Evolutionary conservation across 2,329 filamentous ascomycete species (phyloP), one percentile per base, ranked within the genome.

Genomic region (Sporothrix phasma): DNA sequence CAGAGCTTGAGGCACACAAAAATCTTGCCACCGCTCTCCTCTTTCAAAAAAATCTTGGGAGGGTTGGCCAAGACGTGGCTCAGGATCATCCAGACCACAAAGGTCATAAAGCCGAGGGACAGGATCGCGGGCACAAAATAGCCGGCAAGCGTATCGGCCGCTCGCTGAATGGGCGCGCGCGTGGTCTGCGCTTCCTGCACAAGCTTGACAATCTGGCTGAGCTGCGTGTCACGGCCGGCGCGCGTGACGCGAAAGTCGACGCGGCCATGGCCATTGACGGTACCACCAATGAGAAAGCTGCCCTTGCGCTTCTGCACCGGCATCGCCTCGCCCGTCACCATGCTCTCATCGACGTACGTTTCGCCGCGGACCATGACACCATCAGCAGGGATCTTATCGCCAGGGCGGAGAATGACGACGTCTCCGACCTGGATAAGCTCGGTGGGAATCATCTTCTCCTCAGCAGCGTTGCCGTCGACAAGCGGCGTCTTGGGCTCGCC

Each of bases 1-100:
- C 94, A 97, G 17, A 99, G 86, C 78, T 97, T 95, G 68, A 97
- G 80, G 73, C 94, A 99, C 2, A 97, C 90, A 90, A 99, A 97
- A 67, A 97, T 80, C 73, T 90, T 93, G 64, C 94, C 94, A 67
- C 94, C 94, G 71, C 89, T 93, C 51, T 84, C 83, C 65, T 88
- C 86, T 66, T 89, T 82, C 29, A 88, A 77, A 76, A 99, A 99
- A 68, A 97, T 92, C 72, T 87, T 83, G 1, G 94, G 94, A n/a
- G 93, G 93, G 72, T 93, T 80, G 0, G 85, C 76, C 34, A 99
- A 79, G 39, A 91, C 81, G 72, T 97, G 93, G 74, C 92, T 96
- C 13, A 99, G 83, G 34, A 97, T 79, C 90, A 99, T 96, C 94
- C 94, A 99, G 17, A 84, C 85, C 15, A 90, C 77, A 74, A 99